Evolutionary conservation across 805 yeast species (phyloP).

Genomic region (Clavispora fructus): DNA sequence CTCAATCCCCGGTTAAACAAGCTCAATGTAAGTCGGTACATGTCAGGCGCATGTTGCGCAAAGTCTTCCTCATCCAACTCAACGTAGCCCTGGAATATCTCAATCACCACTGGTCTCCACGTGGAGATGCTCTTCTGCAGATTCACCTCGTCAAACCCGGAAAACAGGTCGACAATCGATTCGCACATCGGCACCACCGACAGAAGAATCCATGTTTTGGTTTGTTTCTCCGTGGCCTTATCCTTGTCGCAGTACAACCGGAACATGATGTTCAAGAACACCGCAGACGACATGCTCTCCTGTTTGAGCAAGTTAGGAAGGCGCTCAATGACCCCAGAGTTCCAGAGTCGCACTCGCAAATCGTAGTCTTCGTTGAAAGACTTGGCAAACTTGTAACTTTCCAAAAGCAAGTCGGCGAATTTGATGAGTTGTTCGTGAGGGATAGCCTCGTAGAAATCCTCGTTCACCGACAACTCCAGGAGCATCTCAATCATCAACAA

Average conservation of each 20-base stretch:
- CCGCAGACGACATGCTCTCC: conserved; percentile 87
- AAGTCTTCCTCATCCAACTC: conserved; percentile 76
- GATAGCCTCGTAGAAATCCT: conserved; percentile 59
- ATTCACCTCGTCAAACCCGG: conserved; percentile 69
- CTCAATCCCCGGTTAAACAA: conserved; percentile 59
- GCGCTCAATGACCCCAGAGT: conserved; percentile 87
- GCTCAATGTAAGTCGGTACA: conserved; percentile 55
- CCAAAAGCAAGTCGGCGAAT: conserved; percentile 55
- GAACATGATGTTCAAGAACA: conserved; percentile 75
- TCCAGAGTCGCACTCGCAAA: conserved; percentile 81
- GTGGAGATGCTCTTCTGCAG: conserved; percentile 74
- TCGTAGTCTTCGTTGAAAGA: conserved; percentile 86
- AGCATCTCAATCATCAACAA: conserved; percentile 81
- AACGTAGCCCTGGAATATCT: conserved; percentile 75
- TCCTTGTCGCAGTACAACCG: conserved; percentile 66
- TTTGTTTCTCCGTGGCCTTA: conserved; percentile 40
- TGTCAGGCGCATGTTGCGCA: conserved; percentile 47
- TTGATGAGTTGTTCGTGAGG: conserved; percentile 62
- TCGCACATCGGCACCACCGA: conserved; percentile 63
- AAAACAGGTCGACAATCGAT: conserved; percentile 63
- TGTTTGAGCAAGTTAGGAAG: conserved; percentile 89
- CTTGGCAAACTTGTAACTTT: conserved; percentile 77
- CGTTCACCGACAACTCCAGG: conserved; percentile 71
- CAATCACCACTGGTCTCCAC: conserved; percentile 91
- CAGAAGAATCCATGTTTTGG: conserved; percentile 47